Conservation (phyloP, 306 rosid species). For the Dryas alaskensis region DNA sequence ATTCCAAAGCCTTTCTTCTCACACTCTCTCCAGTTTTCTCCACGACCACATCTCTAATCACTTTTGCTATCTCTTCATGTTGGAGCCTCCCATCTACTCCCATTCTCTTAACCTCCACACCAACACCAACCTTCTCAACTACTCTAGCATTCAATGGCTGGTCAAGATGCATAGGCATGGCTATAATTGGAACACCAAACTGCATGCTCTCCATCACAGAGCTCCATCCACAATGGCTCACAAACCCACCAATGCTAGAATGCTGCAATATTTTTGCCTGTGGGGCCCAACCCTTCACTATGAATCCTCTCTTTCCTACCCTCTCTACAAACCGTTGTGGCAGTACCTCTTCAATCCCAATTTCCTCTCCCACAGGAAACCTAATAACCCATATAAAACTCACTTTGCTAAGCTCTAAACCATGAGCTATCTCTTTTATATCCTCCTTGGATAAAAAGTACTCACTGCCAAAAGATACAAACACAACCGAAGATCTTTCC, state of each 20-base stretch:
- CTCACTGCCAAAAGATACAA: slow-evolving; percentile 35
- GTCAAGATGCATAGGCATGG: slow-evolving; percentile 24
- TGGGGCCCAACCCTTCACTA: slow-evolving; percentile 29
- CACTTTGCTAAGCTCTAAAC: slow-evolving; percentile 22
- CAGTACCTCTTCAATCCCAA: background rate
- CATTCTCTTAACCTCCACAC: slow-evolving; percentile 20
- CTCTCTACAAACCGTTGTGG: slow-evolving; percentile 17
- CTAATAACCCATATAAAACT: slow-evolving; percentile 29
- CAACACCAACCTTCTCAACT: slow-evolving; percentile 13
- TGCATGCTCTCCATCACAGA: slow-evolving; percentile 32
- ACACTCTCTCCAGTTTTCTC: background rate
- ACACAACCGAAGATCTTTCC: slow-evolving; percentile 18
- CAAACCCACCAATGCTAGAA: slow-evolving; percentile 24
- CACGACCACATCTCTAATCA: slow-evolving; percentile 14
- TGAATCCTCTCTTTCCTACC: slow-evolving; percentile 16
- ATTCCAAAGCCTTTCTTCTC: slow-evolving; percentile 15
- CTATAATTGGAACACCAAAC: slow-evolving; percentile 26
- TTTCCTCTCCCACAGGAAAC: slow-evolving; percentile 16
- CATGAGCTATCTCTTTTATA: slow-evolving; percentile 22
- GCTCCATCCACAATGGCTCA: slow-evolving; percentile 40
- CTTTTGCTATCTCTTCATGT: slow-evolving; percentile 3
- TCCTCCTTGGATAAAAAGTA: slow-evolving; percentile 21
- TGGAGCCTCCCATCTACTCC: background rate
- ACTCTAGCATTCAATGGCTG: slow-evolving; percentile 26
- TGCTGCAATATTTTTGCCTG: slow-evolving; percentile 25